These are phyloP conservation scores for Lepidium didymum DNA, from an alignment of 345 rosid species.

Conservation along the genomic window DNA sequence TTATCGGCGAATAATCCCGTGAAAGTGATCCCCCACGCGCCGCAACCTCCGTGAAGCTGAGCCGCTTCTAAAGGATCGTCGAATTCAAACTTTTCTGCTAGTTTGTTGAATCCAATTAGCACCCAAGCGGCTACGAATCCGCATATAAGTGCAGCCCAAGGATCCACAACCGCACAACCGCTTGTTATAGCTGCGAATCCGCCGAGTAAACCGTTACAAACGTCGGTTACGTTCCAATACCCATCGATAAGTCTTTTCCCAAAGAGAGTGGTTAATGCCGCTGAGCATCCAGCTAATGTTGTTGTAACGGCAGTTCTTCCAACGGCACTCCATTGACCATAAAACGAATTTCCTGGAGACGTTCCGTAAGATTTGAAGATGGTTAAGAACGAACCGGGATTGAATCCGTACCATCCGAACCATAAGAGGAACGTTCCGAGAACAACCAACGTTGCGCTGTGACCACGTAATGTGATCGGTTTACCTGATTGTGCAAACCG, in stretches of 20 bases:
- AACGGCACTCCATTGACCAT: slow-evolving; percentile 42
- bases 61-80: slow-evolving; percentile 47
- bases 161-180: slow-evolving; percentile 38
- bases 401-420: slow-evolving; percentile 44
- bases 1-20: slow-evolving; percentile 33
- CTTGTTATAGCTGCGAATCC: slow-evolving; percentile 42
- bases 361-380: slow-evolving; percentile 24
- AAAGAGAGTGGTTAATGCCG: slow-evolving; percentile 37
- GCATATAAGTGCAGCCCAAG: slow-evolving; percentile 38
- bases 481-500: slow-evolving; percentile 22
- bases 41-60: slow-evolving; percentile 43
- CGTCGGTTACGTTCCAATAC: slow-evolving; percentile 37
- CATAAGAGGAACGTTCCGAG: slow-evolving; percentile 38
- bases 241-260: slow-evolving; percentile 29
- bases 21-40: slow-evolving; percentile 37
- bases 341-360: slow-evolving; percentile 6
- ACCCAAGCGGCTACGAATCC: slow-evolving; percentile 44
- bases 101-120: slow-evolving; percentile 31
- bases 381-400: slow-evolving; percentile 39
- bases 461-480: slow-evolving; percentile 28
- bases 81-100: slow-evolving; percentile 25
- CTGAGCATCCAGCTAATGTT: slow-evolving; percentile 36
- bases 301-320: slow-evolving; percentile 45
- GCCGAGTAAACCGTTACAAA: slow-evolving; percentile 40
- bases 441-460: slow-evolving; percentile 38